phyloP scores from a whole-genome alignment of 192 early-diverging fungal species.

The Tieghemiomyces parasiticus region DNA sequence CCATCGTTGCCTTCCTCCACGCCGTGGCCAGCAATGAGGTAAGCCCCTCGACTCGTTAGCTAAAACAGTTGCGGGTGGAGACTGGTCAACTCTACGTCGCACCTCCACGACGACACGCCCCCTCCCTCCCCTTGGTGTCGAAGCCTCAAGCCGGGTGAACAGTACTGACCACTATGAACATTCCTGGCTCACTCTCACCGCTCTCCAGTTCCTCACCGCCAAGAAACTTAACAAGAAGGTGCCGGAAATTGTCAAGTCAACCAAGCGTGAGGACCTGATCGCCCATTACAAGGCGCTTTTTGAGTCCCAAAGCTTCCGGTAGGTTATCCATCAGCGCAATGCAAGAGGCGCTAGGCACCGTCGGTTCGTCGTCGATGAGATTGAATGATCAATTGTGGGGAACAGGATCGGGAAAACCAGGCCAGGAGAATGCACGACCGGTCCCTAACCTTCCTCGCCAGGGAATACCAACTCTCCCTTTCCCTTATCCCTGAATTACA shows the following conservation, averaged over 20 bases:
- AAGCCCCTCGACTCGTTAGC: neutral
- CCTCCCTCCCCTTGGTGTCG: too few species aligned
- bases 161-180: neutral
- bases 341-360: neutral
- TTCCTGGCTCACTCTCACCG: neutral
- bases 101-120: neutral
- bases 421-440: neutral
- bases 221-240: constrained; percentile 59
- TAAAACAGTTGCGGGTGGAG: neutral
- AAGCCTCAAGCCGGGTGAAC: neutral
- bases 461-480: neutral
- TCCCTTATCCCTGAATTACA: neutral
- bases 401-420: neutral
- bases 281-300: constrained; percentile 48
- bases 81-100: neutral
- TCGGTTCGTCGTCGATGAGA: neutral
- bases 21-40: constrained; percentile 36
- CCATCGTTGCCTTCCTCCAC: constrained; percentile 47
- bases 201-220: constrained; percentile 34
- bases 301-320: constrained; percentile 37
- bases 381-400: neutral
- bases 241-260: constrained; percentile 47
- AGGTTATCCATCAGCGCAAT: constrained; percentile 5
- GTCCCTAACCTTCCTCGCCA: neutral
- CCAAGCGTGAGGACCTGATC: constrained; percentile 44